phyloP scores from a whole-genome alignment of 1,139 yeast genomes.

The Zygoascus meyerae region DNA sequence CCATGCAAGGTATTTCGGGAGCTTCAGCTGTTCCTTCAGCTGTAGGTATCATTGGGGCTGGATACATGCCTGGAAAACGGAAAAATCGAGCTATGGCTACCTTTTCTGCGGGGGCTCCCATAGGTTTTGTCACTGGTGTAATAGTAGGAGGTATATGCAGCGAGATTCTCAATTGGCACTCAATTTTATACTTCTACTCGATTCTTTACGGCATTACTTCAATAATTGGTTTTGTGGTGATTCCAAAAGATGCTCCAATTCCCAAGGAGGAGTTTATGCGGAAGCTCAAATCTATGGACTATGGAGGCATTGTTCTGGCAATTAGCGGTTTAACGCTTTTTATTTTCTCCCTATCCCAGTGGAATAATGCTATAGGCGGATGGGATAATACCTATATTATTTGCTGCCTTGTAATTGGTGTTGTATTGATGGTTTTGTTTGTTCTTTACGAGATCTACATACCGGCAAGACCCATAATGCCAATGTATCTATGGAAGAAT shows the following conservation, averaged over 20 bases:
- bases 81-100: slow-evolving; percentile 41
- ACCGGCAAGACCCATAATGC: slow-evolving; percentile 42
- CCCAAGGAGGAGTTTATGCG: slow-evolving; percentile 14
- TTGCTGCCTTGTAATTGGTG: slow-evolving; percentile 39
- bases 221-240: slow-evolving; percentile 26
- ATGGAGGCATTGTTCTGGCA: slow-evolving; percentile 38
- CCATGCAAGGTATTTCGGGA: slow-evolving; percentile 39
- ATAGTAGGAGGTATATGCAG: slow-evolving; percentile 41
- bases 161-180: slow-evolving; percentile 37
- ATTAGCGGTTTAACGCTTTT: slow-evolving; percentile 37
- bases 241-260: slow-evolving; percentile 31
- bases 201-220: slow-evolving; percentile 34
- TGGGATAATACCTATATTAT: slow-evolving; percentile 44
- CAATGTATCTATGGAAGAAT: slow-evolving; percentile 38
- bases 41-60: slow-evolving; percentile 41
- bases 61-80: slow-evolving; percentile 35
- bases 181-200: slow-evolving; percentile 37
- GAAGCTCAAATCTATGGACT: slow-evolving; percentile 34
- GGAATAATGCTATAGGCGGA: slow-evolving; percentile 35
- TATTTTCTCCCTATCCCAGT: slow-evolving; percentile 40
- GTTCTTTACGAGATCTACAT: slow-evolving; percentile 36
- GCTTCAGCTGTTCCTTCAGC: slow-evolving; percentile 43
- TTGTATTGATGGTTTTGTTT: slow-evolving; percentile 33
- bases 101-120: slow-evolving; percentile 43
- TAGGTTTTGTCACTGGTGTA: slow-evolving; percentile 40